A percentile compares a stretch with the other conserved stretches of the same genome.
These are phyloP conservation scores for Iris pallida DNA, from an alignment of 116 monocot species.

Conservation along the genomic window DNA sequence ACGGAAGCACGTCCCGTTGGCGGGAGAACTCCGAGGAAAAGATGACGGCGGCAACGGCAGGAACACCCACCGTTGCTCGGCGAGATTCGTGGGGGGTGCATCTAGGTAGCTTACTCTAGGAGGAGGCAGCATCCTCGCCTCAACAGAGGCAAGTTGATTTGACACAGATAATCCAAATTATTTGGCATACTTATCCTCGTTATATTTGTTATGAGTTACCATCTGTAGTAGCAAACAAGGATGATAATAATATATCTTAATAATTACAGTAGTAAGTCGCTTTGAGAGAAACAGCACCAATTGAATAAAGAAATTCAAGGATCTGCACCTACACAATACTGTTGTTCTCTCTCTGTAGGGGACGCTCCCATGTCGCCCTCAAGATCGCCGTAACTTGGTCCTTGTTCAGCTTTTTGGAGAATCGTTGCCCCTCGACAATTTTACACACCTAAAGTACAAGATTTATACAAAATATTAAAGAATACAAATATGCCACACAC, in stretches of 20 bases:
- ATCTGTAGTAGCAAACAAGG: constrained; percentile 25
- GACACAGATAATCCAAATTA: constrained; percentile 63
- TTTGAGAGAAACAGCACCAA: background rate
- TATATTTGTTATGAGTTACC: constrained; percentile 25
- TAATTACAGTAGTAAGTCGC: background rate
- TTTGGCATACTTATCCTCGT: constrained; percentile 29
- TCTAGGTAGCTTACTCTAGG: constrained; percentile 39
- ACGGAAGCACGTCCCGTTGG: no score
- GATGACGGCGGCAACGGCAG: no score
- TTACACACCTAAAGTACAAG: constrained; percentile 44
- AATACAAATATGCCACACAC: background rate
- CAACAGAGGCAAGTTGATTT: constrained; percentile 27
- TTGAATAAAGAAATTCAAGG: background rate
- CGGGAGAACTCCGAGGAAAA: no score
- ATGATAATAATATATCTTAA: background rate
- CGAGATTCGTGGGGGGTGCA: no score
- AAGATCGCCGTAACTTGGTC: constrained; percentile 52
- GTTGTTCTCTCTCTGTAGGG: constrained; percentile 33
- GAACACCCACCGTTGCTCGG: no score
- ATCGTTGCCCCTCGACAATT: constrained; percentile 61
- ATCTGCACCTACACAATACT: constrained; percentile 35
- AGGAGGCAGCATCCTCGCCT: constrained; percentile 55
- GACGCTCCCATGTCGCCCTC: constrained; percentile 45
- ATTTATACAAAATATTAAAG: background rate
- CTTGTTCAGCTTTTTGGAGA: constrained; percentile 53